Percentiles rank a stretch among this genome's conserved stretches.
These are phyloP conservation scores for Didymella segeticola DNA, from an alignment of 2,329 filamentous ascomycete species.

Conservation along the genomic window DNA sequence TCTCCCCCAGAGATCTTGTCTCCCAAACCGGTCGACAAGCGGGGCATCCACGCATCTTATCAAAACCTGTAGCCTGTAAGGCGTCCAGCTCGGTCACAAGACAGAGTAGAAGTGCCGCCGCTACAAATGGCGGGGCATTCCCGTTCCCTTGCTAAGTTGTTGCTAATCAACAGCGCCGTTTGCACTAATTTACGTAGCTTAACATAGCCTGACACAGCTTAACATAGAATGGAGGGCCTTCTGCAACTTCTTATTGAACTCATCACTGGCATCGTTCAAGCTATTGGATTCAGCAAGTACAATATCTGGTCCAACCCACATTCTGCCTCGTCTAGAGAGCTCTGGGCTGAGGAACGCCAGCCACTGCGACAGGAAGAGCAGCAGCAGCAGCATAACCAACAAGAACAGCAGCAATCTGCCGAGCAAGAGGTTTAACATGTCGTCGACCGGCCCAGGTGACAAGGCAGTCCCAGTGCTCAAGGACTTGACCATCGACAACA, in stretches of 20 bases:
- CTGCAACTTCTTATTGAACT: constrained; percentile 4
- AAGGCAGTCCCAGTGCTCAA: constrained; percentile 61
- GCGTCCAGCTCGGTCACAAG: constrained; percentile 3
- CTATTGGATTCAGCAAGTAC: constrained; percentile 2
- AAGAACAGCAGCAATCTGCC: too few relatives aligned
- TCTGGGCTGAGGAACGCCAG: constrained; percentile 13
- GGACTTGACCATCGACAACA: constrained; percentile 79
- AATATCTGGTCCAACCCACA: constrained; percentile 9
- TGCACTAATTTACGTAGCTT: constrained; percentile 4
- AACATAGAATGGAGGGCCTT: constrained; percentile 9
- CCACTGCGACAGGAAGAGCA: constrained; percentile 12
- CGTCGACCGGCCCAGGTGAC: background rate
- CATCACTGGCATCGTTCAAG: background rate
- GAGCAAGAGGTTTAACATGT: constrained; percentile 5
- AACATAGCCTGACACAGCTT: constrained; percentile 10
- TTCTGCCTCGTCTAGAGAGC: constrained; percentile 7
- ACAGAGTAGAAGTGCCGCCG: background rate
- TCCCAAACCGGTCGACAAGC: background rate
- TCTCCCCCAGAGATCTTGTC: background rate
- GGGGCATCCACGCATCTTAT: background rate
- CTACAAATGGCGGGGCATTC: constrained; percentile 6
- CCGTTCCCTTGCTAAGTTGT: background rate
- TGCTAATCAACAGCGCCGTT: constrained; percentile 5
- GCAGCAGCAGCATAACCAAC: background rate
- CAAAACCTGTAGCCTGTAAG: constrained; percentile 10